These are phyloP conservation scores for Mimosa bimucronata DNA, from an alignment of 306 rosid species.

Conservation along the genomic window DNA sequence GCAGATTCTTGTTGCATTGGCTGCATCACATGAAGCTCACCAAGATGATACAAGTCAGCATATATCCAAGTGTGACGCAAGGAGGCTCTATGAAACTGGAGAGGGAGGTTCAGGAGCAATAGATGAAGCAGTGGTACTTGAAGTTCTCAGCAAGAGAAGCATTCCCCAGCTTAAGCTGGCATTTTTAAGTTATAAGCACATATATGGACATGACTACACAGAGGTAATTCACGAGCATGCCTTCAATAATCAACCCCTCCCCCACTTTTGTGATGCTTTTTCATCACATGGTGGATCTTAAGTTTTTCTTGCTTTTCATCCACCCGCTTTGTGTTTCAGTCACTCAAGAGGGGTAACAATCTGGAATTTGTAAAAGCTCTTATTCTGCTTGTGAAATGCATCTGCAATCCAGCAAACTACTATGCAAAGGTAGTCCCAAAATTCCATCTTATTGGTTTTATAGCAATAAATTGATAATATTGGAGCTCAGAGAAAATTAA, in stretches of 20 bases:
- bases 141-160: slow-evolving; percentile 75
- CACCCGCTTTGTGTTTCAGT: slow-evolving; percentile 41
- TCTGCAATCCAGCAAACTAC: slow-evolving; percentile 54
- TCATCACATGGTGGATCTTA: slow-evolving; percentile 10
- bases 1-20: slow-evolving; percentile 74
- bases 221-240: slow-evolving; percentile 43
- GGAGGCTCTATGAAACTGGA: slow-evolving; percentile 70
- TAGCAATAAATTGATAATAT: not conserved
- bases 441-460: not conserved
- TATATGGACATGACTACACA: slow-evolving; percentile 73
- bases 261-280: not conserved
- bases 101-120: slow-evolving; percentile 56
- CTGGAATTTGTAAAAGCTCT: slow-evolving; percentile 63
- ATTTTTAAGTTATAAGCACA: slow-evolving; percentile 66
- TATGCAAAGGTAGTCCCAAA: slow-evolving; percentile 56
- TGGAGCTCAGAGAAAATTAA: not conserved
- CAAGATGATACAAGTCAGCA: slow-evolving; percentile 62
- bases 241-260: not conserved
- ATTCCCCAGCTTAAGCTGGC: slow-evolving; percentile 71
- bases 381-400: slow-evolving; percentile 52
- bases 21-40: slow-evolving; percentile 81
- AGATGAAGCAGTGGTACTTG: slow-evolving; percentile 67
- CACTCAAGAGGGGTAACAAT: slow-evolving; percentile 45
- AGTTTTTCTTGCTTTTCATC: slow-evolving; percentile 8
- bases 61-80: slow-evolving; percentile 75